phyloP scores from a whole-genome alignment of 2,329 filamentous ascomycete genomes.

The Scedosporium apiospermum region DNA sequence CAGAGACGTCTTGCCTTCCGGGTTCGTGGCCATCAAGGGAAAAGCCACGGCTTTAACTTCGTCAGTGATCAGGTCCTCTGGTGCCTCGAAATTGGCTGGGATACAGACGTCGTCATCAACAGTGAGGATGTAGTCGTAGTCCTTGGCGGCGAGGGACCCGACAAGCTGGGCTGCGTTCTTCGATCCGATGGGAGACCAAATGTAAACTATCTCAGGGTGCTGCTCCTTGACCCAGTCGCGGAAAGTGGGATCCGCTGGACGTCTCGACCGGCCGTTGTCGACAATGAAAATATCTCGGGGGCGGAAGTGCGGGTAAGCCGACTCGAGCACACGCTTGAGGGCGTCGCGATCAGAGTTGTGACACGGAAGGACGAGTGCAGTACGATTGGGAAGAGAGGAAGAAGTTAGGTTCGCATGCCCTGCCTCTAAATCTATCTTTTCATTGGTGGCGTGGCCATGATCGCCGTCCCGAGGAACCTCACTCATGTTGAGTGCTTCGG shows the following conservation, averaged over 20 bases:
- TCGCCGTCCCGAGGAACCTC: background rate
- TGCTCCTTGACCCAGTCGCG: background rate
- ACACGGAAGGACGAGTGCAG: slow-evolving; percentile 1
- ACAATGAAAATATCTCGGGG: slow-evolving; percentile 1
- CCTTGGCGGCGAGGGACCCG: background rate
- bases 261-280: background rate
- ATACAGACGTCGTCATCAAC: slow-evolving; percentile 6
- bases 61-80: background rate
- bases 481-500: background rate
- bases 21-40: background rate
- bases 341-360: background rate
- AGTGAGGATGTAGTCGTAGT: slow-evolving; percentile 4
- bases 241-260: background rate
- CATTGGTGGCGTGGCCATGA: background rate
- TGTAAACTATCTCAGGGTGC: slow-evolving; percentile 2
- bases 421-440: background rate
- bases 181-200: slow-evolving; percentile 4
- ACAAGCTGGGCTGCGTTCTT: slow-evolving; percentile 6
- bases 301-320: slow-evolving; percentile 1
- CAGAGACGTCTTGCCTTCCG: background rate
- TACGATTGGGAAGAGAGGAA: background rate
- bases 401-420: background rate
- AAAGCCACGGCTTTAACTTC: slow-evolving; percentile 1
- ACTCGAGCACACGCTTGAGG: background rate
- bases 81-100: background rate